Evolutionary conservation across 1,284 basidiomycete genomes (phyloP), one percentile per base, ranked within the genome.

Genomic region (Stereum hirsutum): DNA sequence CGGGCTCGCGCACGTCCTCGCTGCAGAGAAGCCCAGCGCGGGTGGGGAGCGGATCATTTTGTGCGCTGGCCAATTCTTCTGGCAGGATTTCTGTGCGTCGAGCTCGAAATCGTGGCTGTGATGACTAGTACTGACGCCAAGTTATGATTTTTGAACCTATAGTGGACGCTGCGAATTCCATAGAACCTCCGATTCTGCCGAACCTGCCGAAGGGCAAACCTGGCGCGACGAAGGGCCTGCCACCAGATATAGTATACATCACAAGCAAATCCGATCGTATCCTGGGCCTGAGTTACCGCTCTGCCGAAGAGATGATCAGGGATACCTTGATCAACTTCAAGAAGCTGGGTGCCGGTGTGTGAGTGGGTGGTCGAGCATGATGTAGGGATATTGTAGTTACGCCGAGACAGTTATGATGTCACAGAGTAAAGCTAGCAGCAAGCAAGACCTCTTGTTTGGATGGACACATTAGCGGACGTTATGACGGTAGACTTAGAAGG

Each of bases 31-130:
- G 27, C 58, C 65, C 6, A 68, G 67, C 12, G 81, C 80, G 0
- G 70, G 69, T 4, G 75, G 72, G 0, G 60, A 85, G 50, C 64
- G 82, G 1, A 75, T 79, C 52, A 68, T 79, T 46, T 47, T 68
- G 31, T 56, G 56, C 20, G 58, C 54, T 10, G 72, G 63, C 52
- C 25, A 36, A 51, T 57, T 23, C 49, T 57, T 50, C 42, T 62
- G 57, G 58, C 60, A 65, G 33, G 56, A 62, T 39, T 59, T 50
- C 28, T 43, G 62, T 62, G 38, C 39, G 42, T 49, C 4, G 24
- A 26, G 28, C 23, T 19, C 8, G 14, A 19, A 11, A n/a, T 28
- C 5, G 17, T n/a, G n/a, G n/a, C n/a, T n/a, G n/a, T n/a, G 28
- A 21, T n/a, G n/a, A n/a, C n/a, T n/a, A n/a, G n/a, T n/a, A n/a